A percentile compares a stretch with the other conserved stretches of the same genome.
Evolutionary conservation across 2,329 filamentous ascomycete genomes (phyloP).

Genomic region (Pyrenophora graminea): DNA sequence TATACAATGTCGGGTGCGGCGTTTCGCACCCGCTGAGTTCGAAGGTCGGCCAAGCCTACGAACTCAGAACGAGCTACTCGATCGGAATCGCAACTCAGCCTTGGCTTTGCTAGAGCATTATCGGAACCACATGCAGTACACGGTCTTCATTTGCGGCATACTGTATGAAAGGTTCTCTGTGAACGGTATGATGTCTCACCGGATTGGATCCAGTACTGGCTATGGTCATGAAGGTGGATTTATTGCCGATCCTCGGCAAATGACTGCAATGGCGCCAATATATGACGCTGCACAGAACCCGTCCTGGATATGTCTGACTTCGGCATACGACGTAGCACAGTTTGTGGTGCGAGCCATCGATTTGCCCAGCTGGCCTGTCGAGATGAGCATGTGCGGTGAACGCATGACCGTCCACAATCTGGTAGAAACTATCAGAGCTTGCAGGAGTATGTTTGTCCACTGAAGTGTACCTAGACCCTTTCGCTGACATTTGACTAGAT

Average conservation of each 20-base stretch:
- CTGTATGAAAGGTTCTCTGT: conserved; percentile 77
- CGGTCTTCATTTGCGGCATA: conserved; percentile 73
- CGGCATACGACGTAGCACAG: conserved; percentile 69
- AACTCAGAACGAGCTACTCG: conserved; percentile 61
- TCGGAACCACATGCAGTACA: conserved; percentile 64
- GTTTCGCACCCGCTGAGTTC: conserved; percentile 77
- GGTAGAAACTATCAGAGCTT: conserved; percentile 54
- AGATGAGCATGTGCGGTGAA: conserved; percentile 72
- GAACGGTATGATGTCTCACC: conserved; percentile 63
- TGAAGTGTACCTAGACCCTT: background rate
- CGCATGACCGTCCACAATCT: conserved; percentile 65
- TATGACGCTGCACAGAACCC: conserved; percentile 54
- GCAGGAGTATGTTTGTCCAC: conserved; percentile 27
- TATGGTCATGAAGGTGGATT: conserved; percentile 65
- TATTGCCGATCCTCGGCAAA: conserved; percentile 64
- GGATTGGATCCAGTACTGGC: conserved; percentile 62
- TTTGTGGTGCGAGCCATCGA: conserved; percentile 73
- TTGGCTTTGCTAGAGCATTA: conserved; percentile 62
- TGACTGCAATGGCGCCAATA: conserved; percentile 64
- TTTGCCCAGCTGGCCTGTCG: conserved; percentile 66
- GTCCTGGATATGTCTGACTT: conserved; percentile 65
- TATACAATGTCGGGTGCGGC: conserved; percentile 64
- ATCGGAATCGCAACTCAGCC: conserved; percentile 63
- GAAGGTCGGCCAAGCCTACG: conserved; percentile 66
- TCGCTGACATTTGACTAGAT: conserved; percentile 27